Evolutionary conservation across 176 grass and related monocot genomes (phyloP), one percentile per base, ranked within the genome.

Genomic region (Raddia distichophylla): DNA sequence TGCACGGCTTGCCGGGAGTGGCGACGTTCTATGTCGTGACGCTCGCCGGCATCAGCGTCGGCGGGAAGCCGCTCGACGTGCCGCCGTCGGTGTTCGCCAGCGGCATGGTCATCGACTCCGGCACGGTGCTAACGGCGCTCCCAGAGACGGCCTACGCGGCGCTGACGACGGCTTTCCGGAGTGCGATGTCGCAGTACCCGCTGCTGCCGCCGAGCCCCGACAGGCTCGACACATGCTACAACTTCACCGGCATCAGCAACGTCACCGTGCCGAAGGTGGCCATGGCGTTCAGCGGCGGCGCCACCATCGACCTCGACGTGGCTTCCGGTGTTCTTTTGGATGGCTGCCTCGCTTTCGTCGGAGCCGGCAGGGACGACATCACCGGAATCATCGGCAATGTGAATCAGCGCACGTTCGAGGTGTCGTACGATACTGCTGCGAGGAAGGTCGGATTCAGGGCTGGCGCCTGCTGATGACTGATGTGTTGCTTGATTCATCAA

Each of bases 61-160:
- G 14, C 2, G 88, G 93, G 11, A 62, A 80, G 40, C 53, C 20
- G 27, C 69, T 93, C 0, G 14, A 67, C 10, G 65, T 93, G n/a
- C 16, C 64, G 32, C 17, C 80, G 4, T 12, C 51, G 2, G 88
- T 74, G 35, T 85, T 93, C 44, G 5, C 79, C 0, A 50, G 22
- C 1, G 86, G 88, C 5, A 86, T 85, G 66, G 55, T 97, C 71
- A 80, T 93, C 0, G 94, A 97, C 67, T 97, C 93, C 1, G 90
- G 88, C 33, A 89, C 86, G 5, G 18, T 93, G 14, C 46, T 93
- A 80, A 89, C 83, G 0, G 56, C 43, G 60, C 75, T 93, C 2
- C 94, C 86, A 5, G n/a, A 70, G 7, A 64, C 69, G 17, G 90
- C 91, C 19, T 97, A 97, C 86, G 46, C 66, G 2, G 77, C 91